Conservation (phyloP, 2,329 filamentous ascomycete species). For the Coniochaeta prunicola region DNA sequence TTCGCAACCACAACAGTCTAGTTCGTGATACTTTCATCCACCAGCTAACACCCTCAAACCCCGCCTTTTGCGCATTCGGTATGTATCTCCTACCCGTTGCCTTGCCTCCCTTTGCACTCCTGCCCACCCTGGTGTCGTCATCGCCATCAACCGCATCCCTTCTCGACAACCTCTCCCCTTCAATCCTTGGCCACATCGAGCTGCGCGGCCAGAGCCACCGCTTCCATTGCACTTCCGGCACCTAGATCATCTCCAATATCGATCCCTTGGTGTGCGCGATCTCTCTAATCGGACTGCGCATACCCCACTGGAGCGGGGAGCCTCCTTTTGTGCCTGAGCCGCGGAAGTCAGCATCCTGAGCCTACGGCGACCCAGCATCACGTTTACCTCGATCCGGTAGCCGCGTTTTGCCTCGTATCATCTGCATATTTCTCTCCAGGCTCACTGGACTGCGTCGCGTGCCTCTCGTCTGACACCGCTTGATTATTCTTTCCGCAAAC, state of each 20-base stretch:
- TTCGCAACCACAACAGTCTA: not conserved
- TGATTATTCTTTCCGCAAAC: not conserved
- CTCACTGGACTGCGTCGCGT: not conserved
- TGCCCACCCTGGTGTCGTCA: constrained; percentile 3
- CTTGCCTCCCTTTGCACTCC: not conserved
- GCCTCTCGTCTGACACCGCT: not conserved
- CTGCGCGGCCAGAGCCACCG: not conserved
- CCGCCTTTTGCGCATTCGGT: not conserved
- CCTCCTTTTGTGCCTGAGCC: constrained; percentile 1
- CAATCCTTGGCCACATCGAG: not conserved
- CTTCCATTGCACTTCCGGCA: not conserved
- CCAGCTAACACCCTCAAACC: not conserved
- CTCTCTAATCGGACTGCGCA: constrained; percentile 1
- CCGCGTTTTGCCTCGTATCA: not conserved
- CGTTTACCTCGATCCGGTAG: not conserved
- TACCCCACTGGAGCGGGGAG: constrained; percentile 4
- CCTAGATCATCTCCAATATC: not conserved
- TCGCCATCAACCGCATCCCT: constrained; percentile 1
- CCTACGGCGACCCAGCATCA: not conserved
- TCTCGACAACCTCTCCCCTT: not conserved
- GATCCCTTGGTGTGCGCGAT: not conserved
- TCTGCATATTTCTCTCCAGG: not conserved
- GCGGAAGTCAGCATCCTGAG: not conserved
- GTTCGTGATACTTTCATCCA: not conserved
- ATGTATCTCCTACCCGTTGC: not conserved